Evolutionary conservation across 148 eudicot genomes (phyloP), one percentile per base, ranked within the genome.

Genomic region (Vaccinium vitisidaea): DNA sequence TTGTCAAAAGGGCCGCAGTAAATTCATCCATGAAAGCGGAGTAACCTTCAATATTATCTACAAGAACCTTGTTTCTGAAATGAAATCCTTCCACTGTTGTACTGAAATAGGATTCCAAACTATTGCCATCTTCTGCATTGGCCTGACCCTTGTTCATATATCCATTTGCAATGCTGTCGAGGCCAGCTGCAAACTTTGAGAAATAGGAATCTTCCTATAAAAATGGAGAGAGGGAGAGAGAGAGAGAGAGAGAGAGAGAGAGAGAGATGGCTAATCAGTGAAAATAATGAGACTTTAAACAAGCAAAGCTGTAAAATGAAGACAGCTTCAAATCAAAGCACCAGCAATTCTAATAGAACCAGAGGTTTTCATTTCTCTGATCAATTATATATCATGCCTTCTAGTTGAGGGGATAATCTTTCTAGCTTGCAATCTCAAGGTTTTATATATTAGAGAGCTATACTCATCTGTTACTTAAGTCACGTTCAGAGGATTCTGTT

Each of bases 21-120:
- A 88, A 87, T 82, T 90, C 90, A 86, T 91, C 93, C 91, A 95
- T 74, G 80, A 86, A 90, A 86, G 92, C 83, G 77, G 93, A 90
- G 77, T 86, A 87, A 63, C 84, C 82, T 73, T 88, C 87, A 87
- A 93, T 71, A 86, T 89, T 89, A 87, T 92, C 90, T 16, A 90
- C 84, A 43, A 89, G 80, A 82, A 76, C 53, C 86, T 85, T 91
- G 80, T 91, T 86, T 88, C 85, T 91, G 53, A 79, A 49, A 55
- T 88, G 88, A 50, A 93, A 88, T 23, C 84, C 79, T 88, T 95
- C 93, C 83, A 84, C 88, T 53, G 89, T 89, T 88, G 89, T 88
- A 84, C 87, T 90, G 87, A 86, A 86, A 86, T 86, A 83, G 67
- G 85, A 85, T 80, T 88, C 87, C 59, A 94, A 85, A 85, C 88